These are phyloP conservation scores for Sclerotinia subarctica DNA, from an alignment of 2,329 filamentous ascomycete species.

Conservation along the genomic window DNA sequence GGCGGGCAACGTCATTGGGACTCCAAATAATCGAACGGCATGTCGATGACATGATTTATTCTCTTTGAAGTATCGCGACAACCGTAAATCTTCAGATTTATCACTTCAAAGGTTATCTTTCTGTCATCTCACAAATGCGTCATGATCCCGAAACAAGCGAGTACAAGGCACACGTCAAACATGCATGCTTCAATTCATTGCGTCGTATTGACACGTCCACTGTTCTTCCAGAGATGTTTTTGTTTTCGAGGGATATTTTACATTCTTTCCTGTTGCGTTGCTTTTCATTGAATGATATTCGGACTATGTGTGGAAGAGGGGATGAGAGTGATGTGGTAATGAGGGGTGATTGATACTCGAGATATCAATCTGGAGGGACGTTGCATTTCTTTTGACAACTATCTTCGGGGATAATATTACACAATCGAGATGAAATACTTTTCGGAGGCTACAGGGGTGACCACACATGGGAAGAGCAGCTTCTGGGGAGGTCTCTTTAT, in stretches of 20 bases:
- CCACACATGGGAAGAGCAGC: slow-evolving; percentile 33
- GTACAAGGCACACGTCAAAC: slow-evolving; percentile 12
- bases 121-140: slow-evolving; percentile 16
- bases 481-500: slow-evolving; percentile 37
- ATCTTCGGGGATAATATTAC: slow-evolving; percentile 15
- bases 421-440: slow-evolving; percentile 20
- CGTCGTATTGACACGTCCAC: background rate
- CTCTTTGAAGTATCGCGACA: slow-evolving; percentile 30
- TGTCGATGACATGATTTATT: slow-evolving; percentile 38
- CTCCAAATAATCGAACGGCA: slow-evolving; percentile 39
- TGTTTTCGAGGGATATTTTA: background rate
- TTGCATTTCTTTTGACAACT: slow-evolving; percentile 18
- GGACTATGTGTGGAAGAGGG: background rate
- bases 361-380: slow-evolving; percentile 5
- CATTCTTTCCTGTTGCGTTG: slow-evolving; percentile 6
- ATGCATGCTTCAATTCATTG: slow-evolving; percentile 1
- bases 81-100: slow-evolving; percentile 25
- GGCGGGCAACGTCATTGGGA: slow-evolving; percentile 25
- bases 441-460: slow-evolving; percentile 16
- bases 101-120: slow-evolving; percentile 25
- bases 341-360: background rate
- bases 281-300: slow-evolving; percentile 14
- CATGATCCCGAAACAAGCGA: slow-evolving; percentile 18
- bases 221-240: slow-evolving; percentile 16
- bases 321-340: slow-evolving; percentile 8